Base-by-base conservation (phyloP, 2,329 filamentous ascomycete species). In the Mycosphaerelloides madeirae region DNA sequence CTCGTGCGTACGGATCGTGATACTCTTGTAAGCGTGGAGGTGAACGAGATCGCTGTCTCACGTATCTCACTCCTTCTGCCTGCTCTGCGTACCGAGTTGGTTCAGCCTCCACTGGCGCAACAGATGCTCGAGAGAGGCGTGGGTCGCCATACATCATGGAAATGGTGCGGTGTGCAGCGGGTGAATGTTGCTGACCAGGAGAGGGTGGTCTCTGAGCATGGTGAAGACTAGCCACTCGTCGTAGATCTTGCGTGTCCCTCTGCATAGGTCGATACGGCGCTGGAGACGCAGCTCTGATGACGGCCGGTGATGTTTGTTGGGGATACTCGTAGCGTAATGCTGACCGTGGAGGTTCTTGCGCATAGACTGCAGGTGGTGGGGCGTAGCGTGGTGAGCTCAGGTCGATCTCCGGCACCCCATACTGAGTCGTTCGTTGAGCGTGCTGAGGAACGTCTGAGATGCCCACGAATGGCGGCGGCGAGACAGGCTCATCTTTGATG, bases 401-500 rank as follows among this genome's bases (percentile, higher is more conserved):
- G 50, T 72, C 69, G 31, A 67, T 55, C 41, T 71, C 64, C 14
- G 60, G 58, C 7, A 62, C 55, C 29, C 53, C 43, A 18, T 65
- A 58, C 34, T 68, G 63, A 13, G 66, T 58, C 35, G 65, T 64
- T 43, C 69, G 60, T 29, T 67, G 66, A 42, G 67, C 66, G 38
- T 67, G 64, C 13, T 65, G 58, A 32, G 66, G 66, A 20, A 54
- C 47, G 38, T 70, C 65, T 29, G 66, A 48, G 32, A 67, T 52
- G 15, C 56, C 55, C 12, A 70, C 64, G 48, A 81, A 76, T 1
- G 76, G 75, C 32, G 77, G 77, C 15, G 80, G 80, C 11, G 80
- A 83, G 14, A 80, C 66, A 6, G 79, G 78, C 57, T 83, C 80
- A 53, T 78, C 73, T 59, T 83, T 83, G 59, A 83, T 79, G 51